phyloP scores from a whole-genome alignment of 2,329 filamentous ascomycete species.

The Botrytis pseudocinerea region DNA sequence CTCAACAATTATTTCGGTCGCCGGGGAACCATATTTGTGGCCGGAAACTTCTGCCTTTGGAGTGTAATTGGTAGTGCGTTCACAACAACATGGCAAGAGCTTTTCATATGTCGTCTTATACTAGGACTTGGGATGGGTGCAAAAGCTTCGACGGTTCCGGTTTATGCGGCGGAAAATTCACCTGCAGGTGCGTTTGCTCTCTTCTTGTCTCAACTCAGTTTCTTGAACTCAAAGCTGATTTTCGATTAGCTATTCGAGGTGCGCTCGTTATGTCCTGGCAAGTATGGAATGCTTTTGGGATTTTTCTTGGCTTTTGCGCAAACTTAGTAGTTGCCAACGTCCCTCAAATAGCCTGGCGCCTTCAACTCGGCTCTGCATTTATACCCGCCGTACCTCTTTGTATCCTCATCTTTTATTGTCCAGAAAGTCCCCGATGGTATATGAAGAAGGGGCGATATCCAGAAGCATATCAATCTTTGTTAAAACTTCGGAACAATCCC shows the following conservation, averaged over 20 bases:
- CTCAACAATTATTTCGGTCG: slow-evolving; percentile 60
- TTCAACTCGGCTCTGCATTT: slow-evolving; percentile 65
- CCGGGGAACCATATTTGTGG: slow-evolving; percentile 64
- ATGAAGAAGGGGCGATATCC: slow-evolving; percentile 60
- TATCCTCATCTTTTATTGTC: slow-evolving; percentile 58
- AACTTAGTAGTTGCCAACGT: slow-evolving; percentile 64
- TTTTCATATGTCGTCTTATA: slow-evolving; percentile 57
- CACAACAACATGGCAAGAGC: slow-evolving; percentile 58
- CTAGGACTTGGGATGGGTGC: slow-evolving; percentile 63
- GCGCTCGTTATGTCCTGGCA: slow-evolving; percentile 56
- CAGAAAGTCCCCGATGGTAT: slow-evolving; percentile 65
- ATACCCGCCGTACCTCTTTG: slow-evolving; percentile 64
- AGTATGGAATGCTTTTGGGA: slow-evolving; percentile 58
- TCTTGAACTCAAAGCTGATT: background rate
- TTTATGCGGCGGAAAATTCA: slow-evolving; percentile 57
- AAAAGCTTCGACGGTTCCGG: slow-evolving; percentile 51
- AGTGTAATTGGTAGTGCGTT: slow-evolving; percentile 61
- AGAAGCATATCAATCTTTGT: slow-evolving; percentile 57
- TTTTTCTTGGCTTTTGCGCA: slow-evolving; percentile 66
- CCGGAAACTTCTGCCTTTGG: slow-evolving; percentile 61
- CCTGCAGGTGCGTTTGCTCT: slow-evolving; percentile 45
- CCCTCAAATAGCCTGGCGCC: slow-evolving; percentile 59
- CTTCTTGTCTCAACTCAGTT: too few relatives aligned
- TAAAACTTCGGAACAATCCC: slow-evolving; percentile 56
- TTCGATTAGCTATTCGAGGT: slow-evolving; percentile 46